phyloP scores from a whole-genome alignment of 768 basidiomycete genomes.

The Agaricus blazei region DNA sequence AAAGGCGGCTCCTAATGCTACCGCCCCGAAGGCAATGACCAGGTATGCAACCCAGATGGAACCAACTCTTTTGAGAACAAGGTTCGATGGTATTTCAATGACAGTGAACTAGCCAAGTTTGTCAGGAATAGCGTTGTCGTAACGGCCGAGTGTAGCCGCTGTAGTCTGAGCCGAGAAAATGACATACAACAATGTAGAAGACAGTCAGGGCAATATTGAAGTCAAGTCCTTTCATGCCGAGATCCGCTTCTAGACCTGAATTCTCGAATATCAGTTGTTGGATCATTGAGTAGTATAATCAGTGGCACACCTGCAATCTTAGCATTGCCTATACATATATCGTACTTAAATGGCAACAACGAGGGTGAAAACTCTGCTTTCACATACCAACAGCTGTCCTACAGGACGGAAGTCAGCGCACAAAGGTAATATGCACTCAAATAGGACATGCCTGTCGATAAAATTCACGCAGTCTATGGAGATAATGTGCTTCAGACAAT shows the following conservation, averaged over 20 bases:
- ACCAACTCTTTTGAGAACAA: slow-evolving; percentile 35
- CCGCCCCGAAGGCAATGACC: slow-evolving; percentile 30
- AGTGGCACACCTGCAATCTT: slow-evolving; percentile 17
- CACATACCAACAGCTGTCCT: slow-evolving; percentile 14
- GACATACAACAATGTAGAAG: slow-evolving; percentile 33
- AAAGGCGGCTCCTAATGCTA: slow-evolving; percentile 35
- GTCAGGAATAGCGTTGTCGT: too few species aligned
- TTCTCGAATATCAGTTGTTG: neutral
- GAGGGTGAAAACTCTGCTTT: neutral
- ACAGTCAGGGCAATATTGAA: slow-evolving; percentile 36
- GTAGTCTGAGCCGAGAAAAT: neutral
- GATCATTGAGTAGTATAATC: neutral
- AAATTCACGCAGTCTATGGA: slow-evolving; percentile 30
- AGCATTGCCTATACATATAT: slow-evolving; percentile 14
- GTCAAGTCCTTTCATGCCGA: slow-evolving; percentile 35
- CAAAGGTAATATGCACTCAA: neutral
- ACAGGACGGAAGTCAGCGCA: neutral
- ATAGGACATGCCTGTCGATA: slow-evolving; percentile 21
- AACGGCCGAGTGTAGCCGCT: neutral
- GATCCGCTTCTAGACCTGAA: slow-evolving; percentile 32
- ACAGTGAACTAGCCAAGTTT: slow-evolving; percentile 24
- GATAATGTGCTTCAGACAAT: neutral
- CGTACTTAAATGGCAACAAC: neutral
- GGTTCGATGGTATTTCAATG: slow-evolving; percentile 38
- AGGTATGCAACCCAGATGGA: slow-evolving; percentile 33